Base-by-base conservation (phyloP, 345 rosid genomes). In the Hibiscus tridactylites region DNA sequence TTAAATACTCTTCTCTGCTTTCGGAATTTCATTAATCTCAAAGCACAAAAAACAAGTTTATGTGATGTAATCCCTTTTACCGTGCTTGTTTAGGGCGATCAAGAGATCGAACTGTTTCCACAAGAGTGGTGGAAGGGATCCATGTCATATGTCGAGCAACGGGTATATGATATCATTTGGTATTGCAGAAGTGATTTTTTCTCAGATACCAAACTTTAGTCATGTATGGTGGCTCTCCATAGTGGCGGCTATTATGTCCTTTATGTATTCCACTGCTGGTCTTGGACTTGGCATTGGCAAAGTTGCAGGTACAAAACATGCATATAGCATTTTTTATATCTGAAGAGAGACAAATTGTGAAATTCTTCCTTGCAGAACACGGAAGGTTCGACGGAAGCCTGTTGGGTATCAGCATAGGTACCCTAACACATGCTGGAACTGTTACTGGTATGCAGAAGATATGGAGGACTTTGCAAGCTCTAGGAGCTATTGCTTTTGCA, bases 41-140 rank as follows among this genome's bases (percentile, higher is more conserved):
- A 63, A n/a, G 19, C 21, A 37, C 16, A 5, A 42, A 39, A 2
- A 10, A 37, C 28, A 9, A 64, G 68, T 42, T 37, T 49, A 28
- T 16, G 15, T 33, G 21, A 65, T 11, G 15, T 33, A 65, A 21
- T 5, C 54, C 21, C 4, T 66, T 16, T 0, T 44, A 1, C 28
- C n/a, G 47, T 52, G 21, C 5, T 33, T 52, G 65, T 67, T 37
- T 26, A 91, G 96, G 96, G 96, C 96, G 7, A 82, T 85, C 58
- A 88, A 90, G 84, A 88, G 96, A 81, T 85, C 96, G 1, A 87
- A 90, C 76, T 90, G 97, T 74, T 91, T 90, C 75, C 91, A 90
- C 71, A 74, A 78, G 42, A 91, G 88, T 28, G 82, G 80, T 6
- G 90, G 90, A 56, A 87, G 76, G 58, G 84, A 90, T 82, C 86